These are phyloP conservation scores for Blumeria graminis DNA, from an alignment of 2,329 filamentous ascomycete species.

Conservation along the genomic window DNA sequence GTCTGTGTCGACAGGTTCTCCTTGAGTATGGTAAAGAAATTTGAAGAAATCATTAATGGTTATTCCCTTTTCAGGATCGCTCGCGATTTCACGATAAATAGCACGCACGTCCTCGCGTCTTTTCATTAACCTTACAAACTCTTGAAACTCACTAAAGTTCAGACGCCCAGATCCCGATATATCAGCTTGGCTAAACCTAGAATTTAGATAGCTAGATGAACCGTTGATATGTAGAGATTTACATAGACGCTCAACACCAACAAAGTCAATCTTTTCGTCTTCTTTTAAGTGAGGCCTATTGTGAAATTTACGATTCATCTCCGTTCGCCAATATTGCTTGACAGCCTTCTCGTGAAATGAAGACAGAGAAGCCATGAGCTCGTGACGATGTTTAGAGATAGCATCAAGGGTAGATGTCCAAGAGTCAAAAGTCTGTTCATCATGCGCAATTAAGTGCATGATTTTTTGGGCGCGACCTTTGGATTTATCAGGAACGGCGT, in stretches of 20 bases:
- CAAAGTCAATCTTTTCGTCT: conserved; percentile 51
- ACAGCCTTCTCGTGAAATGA: conserved; percentile 66
- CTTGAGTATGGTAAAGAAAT: conserved; percentile 53
- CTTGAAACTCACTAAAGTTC: conserved; percentile 58
- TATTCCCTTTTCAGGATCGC: conserved; percentile 37
- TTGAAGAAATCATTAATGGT: conserved; percentile 46
- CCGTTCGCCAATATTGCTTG: conserved; percentile 61
- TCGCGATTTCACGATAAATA: conserved; percentile 41
- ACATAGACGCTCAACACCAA: conserved; percentile 61
- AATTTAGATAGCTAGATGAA: conserved; percentile 45
- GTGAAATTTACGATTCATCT: conserved; percentile 47
- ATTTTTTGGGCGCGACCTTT: conserved; percentile 49
- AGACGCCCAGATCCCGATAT: conserved; percentile 37
- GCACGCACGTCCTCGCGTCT: conserved; percentile 56
- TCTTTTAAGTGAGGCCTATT: conserved; percentile 26
- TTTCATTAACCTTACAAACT: conserved; percentile 65
- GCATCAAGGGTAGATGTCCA: conserved; percentile 72
- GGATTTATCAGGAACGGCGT: conserved; percentile 51
- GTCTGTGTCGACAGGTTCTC: conserved; percentile 48
- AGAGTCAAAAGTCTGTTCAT: conserved; percentile 42
- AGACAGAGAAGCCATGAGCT: conserved; percentile 73
- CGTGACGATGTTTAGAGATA: conserved; percentile 66
- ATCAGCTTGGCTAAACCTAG: conserved; percentile 53
- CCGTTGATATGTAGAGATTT: conserved; percentile 82
- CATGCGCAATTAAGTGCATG: conserved; percentile 67